phyloP scores from a whole-genome alignment of 2,329 filamentous ascomycete genomes.

The Botrytis porri region DNA sequence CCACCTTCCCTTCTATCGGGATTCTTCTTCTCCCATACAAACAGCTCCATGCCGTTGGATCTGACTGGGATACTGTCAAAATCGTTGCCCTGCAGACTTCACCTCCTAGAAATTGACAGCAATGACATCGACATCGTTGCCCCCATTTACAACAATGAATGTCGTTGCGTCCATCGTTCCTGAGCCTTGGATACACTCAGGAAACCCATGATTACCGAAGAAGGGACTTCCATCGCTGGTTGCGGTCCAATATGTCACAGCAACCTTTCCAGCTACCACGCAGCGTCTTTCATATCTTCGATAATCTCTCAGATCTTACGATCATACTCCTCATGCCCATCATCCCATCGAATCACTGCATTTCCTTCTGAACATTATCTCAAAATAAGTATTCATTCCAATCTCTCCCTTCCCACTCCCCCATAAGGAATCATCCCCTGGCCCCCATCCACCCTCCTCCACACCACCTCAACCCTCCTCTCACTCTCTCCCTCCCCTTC shows the following conservation, averaged over 20 bases:
- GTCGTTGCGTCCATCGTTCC: background rate
- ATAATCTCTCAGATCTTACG: background rate
- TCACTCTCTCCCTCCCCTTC: conserved; percentile 16
- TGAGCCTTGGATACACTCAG: background rate
- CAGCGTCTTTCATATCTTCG: background rate
- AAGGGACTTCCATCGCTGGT: background rate
- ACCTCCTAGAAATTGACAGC: background rate
- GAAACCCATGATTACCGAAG: background rate
- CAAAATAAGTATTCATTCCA: background rate
- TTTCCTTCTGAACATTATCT: background rate
- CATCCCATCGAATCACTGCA: background rate
- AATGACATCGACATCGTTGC: background rate
- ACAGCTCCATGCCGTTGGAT: background rate
- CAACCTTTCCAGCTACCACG: background rate
- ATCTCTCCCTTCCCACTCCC: conserved; percentile 16
- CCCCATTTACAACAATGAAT: background rate
- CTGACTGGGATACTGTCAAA: background rate
- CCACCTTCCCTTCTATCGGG: background rate
- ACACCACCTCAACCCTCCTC: conserved; percentile 14
- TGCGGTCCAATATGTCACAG: background rate
- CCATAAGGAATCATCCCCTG: conserved; percentile 19
- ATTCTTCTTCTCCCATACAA: background rate
- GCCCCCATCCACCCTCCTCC: conserved; percentile 16
- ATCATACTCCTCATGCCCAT: background rate
- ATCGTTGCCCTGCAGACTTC: background rate